Base-by-base conservation (phyloP, 148 eudicot genomes). In the Agrostemma githago region DNA sequence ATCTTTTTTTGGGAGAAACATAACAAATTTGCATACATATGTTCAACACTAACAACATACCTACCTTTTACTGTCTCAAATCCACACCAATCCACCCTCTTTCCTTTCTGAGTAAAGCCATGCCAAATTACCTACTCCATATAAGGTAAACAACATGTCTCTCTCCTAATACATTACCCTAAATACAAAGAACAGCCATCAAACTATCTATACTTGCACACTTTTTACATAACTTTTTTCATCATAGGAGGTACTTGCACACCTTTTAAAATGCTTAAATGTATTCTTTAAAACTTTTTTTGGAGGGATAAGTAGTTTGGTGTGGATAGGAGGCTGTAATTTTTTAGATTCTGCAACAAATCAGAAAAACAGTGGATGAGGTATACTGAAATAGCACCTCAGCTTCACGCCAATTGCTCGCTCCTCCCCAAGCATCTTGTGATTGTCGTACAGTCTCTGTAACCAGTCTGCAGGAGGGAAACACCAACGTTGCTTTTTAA, bases 331-430 rank as follows among this genome's bases (percentile, higher is more conserved):
- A 48, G 53, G 53, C 9, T 2, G 5, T 48, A 8, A 48, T 48
- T 8, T 48, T 48, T 48, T 4, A 46, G 39, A 68, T 11, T 43
- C 38, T 11, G 72, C 16, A 54, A 53, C 61, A 3, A 51, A 70
- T 51, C 61, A 53, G 19, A 70, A 34, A 51, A 21, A 6, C 6
- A 8, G 40, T 4, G 6, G 40, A 21, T 8, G 16, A 5, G 9
- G 58, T 12, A 40, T 21, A 63, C 66, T 7, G 37, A 38, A 53
- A 78, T 34, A 16, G 79, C 80, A 93, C 98, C 96, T 93, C 94
- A 76, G 87, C 82, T 86, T 93, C 89, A 71, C 62, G 81, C 98
- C 98, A 93, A 69, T 88, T 82, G 73, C 84, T 75, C 59, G 92
- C 88, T 74, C 88, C 83, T 72, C 80, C 82, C 90, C 88, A 88